Base-by-base conservation (phyloP, 768 basidiomycete species). In the Pholiota microspora region DNA sequence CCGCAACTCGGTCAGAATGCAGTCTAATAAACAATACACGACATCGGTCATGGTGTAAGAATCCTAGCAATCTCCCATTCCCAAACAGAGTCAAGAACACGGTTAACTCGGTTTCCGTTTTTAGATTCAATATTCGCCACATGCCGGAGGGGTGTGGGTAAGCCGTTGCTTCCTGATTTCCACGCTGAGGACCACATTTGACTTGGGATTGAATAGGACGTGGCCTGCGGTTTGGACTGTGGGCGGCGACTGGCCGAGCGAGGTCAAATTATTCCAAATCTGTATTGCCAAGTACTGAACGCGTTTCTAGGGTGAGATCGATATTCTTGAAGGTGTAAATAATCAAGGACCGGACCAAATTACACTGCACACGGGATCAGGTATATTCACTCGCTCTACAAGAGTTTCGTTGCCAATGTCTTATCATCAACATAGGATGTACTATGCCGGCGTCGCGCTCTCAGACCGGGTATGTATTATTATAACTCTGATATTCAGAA, bases 241-340 rank as follows among this genome's bases (percentile, higher is more conserved):
- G 54, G 67, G 67, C 34, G 69, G 66, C 40, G 53, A 65, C 45
- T 70, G 69, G 70, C 70, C 69, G 27, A 65, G 67, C 53, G 59
- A 65, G 54, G 71, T 69, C n/a, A 46, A 31, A 57, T 63, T n/a
- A 55, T 56, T 29, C 23, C 55, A 21, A 44, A 45, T 8, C 8
- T 13, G 28, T 18, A 51, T 44, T 9, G 53, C 53, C 18, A 46
- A 29, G 47, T 38, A 36, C 32, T 35, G 3, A 28, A 13, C 28
- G 3, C 27, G 31, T 46, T 46, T 46, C 45, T 51, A 77, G 73
- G 79, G 78, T 15, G 76, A 79, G 61, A 69, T 77, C 18, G 78
- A 84, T 63, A 79, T 84, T 29, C 56, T 83, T 31, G 81, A 83
- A 62, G 81, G 83, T 36, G 81, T 85, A 12, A 88, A 88, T 60